Conservation (phyloP, 345 rosid species). For the Iberis pinnata region DNA sequence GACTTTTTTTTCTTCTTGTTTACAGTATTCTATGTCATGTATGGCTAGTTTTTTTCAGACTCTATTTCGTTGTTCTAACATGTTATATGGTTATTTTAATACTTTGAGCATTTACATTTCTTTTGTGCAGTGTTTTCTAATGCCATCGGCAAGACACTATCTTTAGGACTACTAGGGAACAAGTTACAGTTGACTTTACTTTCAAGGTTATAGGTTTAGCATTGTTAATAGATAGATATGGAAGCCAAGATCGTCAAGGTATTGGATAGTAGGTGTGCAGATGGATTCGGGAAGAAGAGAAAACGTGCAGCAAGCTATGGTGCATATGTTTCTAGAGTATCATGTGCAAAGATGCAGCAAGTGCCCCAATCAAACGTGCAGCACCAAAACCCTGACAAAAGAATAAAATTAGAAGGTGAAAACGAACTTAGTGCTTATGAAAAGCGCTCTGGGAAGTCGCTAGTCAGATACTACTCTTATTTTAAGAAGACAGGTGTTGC, state of each 20-base stretch:
- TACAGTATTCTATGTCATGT: no score
- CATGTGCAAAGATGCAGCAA: slow-evolving; percentile 29
- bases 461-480: slow-evolving; percentile 55
- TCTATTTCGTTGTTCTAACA: neutral
- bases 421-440: slow-evolving; percentile 30
- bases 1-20: no score
- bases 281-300: slow-evolving; percentile 41
- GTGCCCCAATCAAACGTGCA: slow-evolving; percentile 29
- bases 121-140: slow-evolving; percentile 26
- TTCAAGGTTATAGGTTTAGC: slow-evolving; percentile 37
- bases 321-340: slow-evolving; percentile 35
- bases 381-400: slow-evolving; percentile 35
- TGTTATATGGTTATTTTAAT: no score
- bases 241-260: slow-evolving; percentile 50
- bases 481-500: slow-evolving; percentile 62
- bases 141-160: slow-evolving; percentile 28
- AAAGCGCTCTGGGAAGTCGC: slow-evolving; percentile 36
- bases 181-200: slow-evolving; percentile 28
- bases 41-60: neutral
- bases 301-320: slow-evolving; percentile 39
- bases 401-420: slow-evolving; percentile 40
- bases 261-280: slow-evolving; percentile 43
- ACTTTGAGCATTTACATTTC: no score
- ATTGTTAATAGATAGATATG: slow-evolving; percentile 58
- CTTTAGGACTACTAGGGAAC: slow-evolving; percentile 39